phyloP scores from a whole-genome alignment of 192 early-diverging fungal genomes.

The Linnemannia exigua region DNA sequence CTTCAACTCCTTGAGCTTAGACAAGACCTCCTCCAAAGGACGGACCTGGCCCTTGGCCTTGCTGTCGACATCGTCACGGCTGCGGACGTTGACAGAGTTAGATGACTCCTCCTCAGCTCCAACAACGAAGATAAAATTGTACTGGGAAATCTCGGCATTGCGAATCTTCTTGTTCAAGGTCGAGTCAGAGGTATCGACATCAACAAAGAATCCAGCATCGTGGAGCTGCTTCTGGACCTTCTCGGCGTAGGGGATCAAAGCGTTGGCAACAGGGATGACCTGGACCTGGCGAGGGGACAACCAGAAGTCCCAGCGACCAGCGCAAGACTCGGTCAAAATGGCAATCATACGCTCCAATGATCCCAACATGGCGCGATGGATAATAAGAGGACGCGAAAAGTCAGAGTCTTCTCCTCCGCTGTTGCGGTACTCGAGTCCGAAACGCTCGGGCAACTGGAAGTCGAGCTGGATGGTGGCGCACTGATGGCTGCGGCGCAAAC shows the following conservation, averaged over 20 bases:
- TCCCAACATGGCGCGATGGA: conserved; percentile 97
- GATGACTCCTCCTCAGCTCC: conserved; percentile 86
- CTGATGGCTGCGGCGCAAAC: conserved; percentile 90
- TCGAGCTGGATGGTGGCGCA: conserved; percentile 99
- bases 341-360: conserved; percentile 97
- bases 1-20: conserved; percentile 78
- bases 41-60: conserved; percentile 88
- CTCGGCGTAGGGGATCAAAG: conserved; percentile 86
- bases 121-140: conserved; percentile 98
- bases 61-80: conserved; percentile 86
- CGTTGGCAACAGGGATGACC: conserved; percentile 89
- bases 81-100: conserved; percentile 90
- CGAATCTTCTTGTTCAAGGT: conserved; percentile 99
- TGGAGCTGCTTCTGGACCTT: conserved; percentile 79
- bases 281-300: conserved; percentile 94
- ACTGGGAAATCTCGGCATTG: conserved; percentile 93
- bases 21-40: conserved; percentile 78
- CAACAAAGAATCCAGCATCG: conserved; percentile 84
- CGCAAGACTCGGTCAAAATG: conserved; percentile 96
- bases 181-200: conserved; percentile 87
- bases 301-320: conserved; percentile 97
- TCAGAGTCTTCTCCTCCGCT: conserved; percentile 70
- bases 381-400: conserved; percentile 90
- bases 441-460: conserved; percentile 97
- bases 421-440: conserved; percentile 92